Evolutionary conservation across 2,329 filamentous ascomycete genomes (phyloP).

Genomic region (Fusarium floridanum): DNA sequence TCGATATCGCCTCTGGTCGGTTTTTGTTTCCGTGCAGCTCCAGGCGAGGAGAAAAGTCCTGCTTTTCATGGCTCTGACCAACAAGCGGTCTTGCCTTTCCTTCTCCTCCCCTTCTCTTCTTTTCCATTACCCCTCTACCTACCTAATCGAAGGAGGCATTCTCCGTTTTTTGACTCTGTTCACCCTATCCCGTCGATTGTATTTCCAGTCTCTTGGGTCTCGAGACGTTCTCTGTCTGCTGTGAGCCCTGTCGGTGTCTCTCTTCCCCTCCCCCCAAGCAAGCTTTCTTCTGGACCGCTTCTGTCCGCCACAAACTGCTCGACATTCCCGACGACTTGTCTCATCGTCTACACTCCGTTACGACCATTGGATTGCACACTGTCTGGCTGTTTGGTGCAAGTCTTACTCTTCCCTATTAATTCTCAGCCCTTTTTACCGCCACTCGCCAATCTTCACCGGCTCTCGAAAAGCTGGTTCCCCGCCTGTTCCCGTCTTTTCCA

Average conservation of each 20-base stretch:
- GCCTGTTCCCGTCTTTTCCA: constrained; percentile 36
- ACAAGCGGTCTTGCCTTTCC: constrained; percentile 10
- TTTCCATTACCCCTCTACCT: background rate
- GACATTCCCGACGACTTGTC: constrained; percentile 24
- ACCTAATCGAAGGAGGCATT: background rate
- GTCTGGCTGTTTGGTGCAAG: constrained; percentile 12
- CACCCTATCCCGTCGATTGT: constrained; percentile 8
- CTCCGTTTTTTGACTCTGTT: constrained; percentile 1
- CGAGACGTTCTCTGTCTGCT: constrained; percentile 14
- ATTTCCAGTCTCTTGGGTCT: constrained; percentile 22
- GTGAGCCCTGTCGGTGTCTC: background rate
- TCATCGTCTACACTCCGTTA: constrained; percentile 3
- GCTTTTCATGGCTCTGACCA: constrained; percentile 8
- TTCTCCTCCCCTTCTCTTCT: background rate
- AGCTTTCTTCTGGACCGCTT: background rate
- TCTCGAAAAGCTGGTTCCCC: constrained; percentile 29
- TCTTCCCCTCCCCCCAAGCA: background rate
- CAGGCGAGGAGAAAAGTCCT: constrained; percentile 20
- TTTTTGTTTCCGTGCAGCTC: constrained; percentile 32
- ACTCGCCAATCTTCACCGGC: constrained; percentile 36
- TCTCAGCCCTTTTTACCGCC: constrained; percentile 29
- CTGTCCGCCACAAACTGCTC: constrained; percentile 20
- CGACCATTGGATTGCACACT: constrained; percentile 21
- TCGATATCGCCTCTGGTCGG: constrained; percentile 15
- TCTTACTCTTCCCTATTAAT: constrained; percentile 8